phyloP scores from a whole-genome alignment of 176 grass and related monocot genomes.

The Areca catechu region DNA sequence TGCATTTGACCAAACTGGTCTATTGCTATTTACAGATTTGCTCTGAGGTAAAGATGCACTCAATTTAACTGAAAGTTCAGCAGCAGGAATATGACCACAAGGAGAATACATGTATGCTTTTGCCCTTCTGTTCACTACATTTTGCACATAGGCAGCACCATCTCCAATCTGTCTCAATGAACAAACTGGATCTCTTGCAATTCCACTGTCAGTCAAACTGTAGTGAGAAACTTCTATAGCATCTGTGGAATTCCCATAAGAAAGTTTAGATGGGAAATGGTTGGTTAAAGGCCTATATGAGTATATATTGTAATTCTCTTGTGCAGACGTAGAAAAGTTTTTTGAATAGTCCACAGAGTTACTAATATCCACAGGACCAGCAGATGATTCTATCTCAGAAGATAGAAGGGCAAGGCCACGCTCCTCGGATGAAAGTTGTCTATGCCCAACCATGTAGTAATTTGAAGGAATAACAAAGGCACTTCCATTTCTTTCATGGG shows the following conservation, averaged over 20 bases:
- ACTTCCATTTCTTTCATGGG: slow-evolving; percentile 52
- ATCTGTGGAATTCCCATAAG: background rate
- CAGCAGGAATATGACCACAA: slow-evolving; percentile 52
- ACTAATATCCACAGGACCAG: too few species aligned
- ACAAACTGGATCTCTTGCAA: slow-evolving; percentile 30
- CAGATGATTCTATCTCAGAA: slow-evolving; percentile 25
- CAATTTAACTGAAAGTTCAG: slow-evolving; percentile 76
- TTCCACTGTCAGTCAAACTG: slow-evolving; percentile 23
- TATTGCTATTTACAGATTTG: slow-evolving; percentile 35
- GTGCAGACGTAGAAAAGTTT: too few species aligned
- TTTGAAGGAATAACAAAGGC: slow-evolving; percentile 60
- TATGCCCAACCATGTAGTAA: slow-evolving; percentile 46
- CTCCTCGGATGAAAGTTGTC: slow-evolving; percentile 36
- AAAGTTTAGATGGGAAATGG: slow-evolving; percentile 24
- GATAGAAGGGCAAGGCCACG: slow-evolving; percentile 65
- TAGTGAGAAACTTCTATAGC: background rate
- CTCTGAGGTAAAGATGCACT: slow-evolving; percentile 51
- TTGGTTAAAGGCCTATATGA: slow-evolving; percentile 9
- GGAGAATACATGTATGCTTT: slow-evolving; percentile 77
- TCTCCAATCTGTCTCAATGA: slow-evolving; percentile 27
- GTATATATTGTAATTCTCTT: too few species aligned
- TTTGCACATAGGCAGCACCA: slow-evolving; percentile 28
- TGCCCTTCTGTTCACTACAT: slow-evolving; percentile 38
- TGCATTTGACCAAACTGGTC: slow-evolving; percentile 62
- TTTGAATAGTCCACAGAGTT: too few species aligned